Conservation (phyloP, 176 grass and related monocot species). For the Musa schizocarpa region DNA sequence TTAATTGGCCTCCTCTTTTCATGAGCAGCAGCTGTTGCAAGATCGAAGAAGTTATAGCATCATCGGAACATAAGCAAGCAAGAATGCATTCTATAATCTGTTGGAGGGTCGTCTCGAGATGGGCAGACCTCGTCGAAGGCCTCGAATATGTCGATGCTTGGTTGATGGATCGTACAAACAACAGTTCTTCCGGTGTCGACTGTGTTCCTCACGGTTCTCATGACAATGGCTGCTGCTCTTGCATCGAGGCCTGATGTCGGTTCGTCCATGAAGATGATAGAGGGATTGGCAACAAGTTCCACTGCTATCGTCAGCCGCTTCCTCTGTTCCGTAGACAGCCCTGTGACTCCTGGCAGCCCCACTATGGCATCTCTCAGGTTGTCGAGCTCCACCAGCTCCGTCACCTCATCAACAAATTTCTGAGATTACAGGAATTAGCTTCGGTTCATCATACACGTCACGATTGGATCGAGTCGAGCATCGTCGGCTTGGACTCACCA, state of each 20-base stretch:
- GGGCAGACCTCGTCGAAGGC: slow-evolving; percentile 80
- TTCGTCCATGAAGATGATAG: slow-evolving; percentile 99
- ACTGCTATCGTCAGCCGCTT: slow-evolving; percentile 97
- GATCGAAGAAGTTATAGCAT: not conserved
- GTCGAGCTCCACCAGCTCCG: slow-evolving; percentile 80
- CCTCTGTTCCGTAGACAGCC: slow-evolving; percentile 88
- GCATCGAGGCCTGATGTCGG: slow-evolving; percentile 99
- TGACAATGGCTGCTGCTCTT: slow-evolving; percentile 94
- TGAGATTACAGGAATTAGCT: not conserved
- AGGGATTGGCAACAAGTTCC: slow-evolving; percentile 94
- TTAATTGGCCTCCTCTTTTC: slow-evolving; percentile 98
- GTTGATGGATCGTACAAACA: slow-evolving; percentile 98
- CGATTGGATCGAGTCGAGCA: not conserved
- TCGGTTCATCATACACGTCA: too few species aligned
- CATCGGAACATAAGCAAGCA: slow-evolving; percentile 1
- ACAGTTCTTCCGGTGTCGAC: slow-evolving; percentile 95
- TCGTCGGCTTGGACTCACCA: slow-evolving; percentile 39
- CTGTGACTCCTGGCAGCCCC: slow-evolving; percentile 84
- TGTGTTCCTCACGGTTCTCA: slow-evolving; percentile 98
- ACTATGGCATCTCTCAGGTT: slow-evolving; percentile 83
- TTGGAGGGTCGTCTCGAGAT: not conserved
- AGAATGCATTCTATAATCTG: slow-evolving; percentile 6
- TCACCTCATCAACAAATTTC: slow-evolving; percentile 99
- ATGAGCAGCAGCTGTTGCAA: slow-evolving; percentile 57
- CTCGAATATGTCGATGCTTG: slow-evolving; percentile 99